Evolutionary conservation across 1,284 basidiomycete genomes (phyloP).

Genomic region (Stygiomarasmius scandens): DNA sequence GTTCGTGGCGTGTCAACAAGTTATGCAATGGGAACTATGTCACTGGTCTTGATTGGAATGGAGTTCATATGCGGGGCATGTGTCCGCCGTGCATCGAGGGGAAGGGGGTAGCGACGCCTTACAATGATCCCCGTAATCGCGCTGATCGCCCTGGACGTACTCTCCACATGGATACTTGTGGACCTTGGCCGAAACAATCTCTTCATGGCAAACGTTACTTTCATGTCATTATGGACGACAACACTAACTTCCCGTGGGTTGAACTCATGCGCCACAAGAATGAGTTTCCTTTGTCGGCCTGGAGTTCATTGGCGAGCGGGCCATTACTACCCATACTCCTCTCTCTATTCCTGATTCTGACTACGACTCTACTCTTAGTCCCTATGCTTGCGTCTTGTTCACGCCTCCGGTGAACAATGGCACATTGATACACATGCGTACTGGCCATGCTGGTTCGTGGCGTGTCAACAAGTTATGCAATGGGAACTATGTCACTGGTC

Average conservation of each 20-base stretch:
- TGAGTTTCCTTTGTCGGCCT: no score
- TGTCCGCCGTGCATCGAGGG: neutral
- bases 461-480: no score
- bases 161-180: no score
- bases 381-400: neutral
- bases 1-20: neutral
- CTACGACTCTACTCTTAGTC: neutral
- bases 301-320: no score
- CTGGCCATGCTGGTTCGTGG: constrained; percentile 2
- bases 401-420: neutral
- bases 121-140: constrained; percentile 13
- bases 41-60: no score
- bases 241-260: constrained; percentile 18
- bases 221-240: constrained; percentile 24
- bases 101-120: neutral
- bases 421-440: neutral
- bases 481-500: no score
- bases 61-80: neutral
- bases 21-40: no score
- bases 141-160: constrained; percentile 25
- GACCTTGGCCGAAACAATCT: constrained; percentile 21
- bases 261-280: neutral
- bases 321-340: neutral
- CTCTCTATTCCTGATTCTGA: neutral
- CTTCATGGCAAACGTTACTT: constrained; percentile 19